A percentile compares a stretch with the other conserved stretches of the same genome.
Evolutionary conservation across 164 flowering plant genomes (phyloP).

Genomic region (Sedum album): DNA sequence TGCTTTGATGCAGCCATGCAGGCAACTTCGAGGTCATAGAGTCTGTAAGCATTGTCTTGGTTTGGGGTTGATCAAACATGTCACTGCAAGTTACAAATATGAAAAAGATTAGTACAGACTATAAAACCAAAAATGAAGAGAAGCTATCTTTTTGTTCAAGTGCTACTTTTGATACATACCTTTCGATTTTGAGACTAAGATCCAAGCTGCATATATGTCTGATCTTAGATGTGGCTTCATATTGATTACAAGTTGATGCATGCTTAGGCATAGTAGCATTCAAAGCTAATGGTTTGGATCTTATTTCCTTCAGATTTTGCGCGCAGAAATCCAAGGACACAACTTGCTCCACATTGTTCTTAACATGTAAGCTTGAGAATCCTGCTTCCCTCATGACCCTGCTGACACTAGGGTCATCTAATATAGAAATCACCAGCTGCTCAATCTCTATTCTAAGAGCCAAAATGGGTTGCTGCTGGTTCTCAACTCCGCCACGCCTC

Average conservation of each 20-base stretch:
- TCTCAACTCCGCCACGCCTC: too few relatives aligned
- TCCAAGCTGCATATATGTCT: constrained; percentile 39
- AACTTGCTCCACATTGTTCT: constrained; percentile 61
- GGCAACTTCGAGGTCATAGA: constrained; percentile 52
- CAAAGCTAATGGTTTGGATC: constrained; percentile 20
- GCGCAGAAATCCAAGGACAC: constrained; percentile 47
- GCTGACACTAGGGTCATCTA: too few relatives aligned
- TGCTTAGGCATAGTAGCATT: constrained; percentile 11
- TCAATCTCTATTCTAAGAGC: too few relatives aligned
- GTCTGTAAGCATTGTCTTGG: not conserved
- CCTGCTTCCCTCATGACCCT: too few relatives aligned
- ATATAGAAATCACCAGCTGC: too few relatives aligned
- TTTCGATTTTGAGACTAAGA: too few relatives aligned
- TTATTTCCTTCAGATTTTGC: constrained; percentile 24
- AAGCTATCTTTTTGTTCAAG: not conserved
- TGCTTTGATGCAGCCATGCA: constrained; percentile 70
- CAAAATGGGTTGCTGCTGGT: too few relatives aligned
- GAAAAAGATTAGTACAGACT: not conserved
- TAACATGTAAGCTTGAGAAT: constrained; percentile 73
- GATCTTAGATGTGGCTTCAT: constrained; percentile 12
- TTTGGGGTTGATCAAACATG: too few relatives aligned
- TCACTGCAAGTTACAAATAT: too few relatives aligned
- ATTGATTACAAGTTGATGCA: constrained; percentile 16
- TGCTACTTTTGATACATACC: constrained; percentile 12
- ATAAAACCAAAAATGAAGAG: not conserved